Conservation (phyloP, 2,329 filamentous ascomycete genomes). For the Verticillium albo-atrum region DNA sequence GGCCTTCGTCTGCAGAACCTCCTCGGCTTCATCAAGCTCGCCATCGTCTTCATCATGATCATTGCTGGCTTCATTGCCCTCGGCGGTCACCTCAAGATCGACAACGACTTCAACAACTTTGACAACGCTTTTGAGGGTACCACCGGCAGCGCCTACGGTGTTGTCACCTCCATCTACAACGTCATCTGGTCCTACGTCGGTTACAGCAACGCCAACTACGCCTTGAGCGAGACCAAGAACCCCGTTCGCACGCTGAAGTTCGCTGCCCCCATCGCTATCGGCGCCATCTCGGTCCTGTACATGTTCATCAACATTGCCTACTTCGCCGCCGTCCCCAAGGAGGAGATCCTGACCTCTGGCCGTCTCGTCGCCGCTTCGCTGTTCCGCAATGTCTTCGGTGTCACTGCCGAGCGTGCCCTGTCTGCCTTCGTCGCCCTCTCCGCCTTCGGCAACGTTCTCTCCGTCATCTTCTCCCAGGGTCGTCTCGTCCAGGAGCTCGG, state of each 20-base stretch:
- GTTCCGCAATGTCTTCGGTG: constrained; percentile 53
- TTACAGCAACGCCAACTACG: constrained; percentile 66
- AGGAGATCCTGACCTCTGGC: constrained; percentile 46
- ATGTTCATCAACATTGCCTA: constrained; percentile 65
- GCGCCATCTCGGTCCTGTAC: constrained; percentile 55
- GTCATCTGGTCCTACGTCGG: constrained; percentile 69
- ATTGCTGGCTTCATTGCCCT: constrained; percentile 58
- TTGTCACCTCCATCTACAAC: constrained; percentile 68
- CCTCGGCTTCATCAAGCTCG: constrained; percentile 62
- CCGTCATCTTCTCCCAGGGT: constrained; percentile 65
- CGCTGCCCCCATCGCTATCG: constrained; percentile 58
- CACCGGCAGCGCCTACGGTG: constrained; percentile 59
- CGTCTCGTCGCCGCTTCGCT: constrained; percentile 49
- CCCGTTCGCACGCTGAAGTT: constrained; percentile 61
- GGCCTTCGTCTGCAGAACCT: constrained; percentile 64
- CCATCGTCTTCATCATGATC: constrained; percentile 62
- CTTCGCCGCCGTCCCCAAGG: constrained; percentile 53
- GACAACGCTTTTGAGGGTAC: constrained; percentile 60
- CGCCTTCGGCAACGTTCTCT: constrained; percentile 63
- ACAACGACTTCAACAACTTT: constrained; percentile 58
- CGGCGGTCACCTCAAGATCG: constrained; percentile 54
- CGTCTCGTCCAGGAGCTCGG: constrained; percentile 63
- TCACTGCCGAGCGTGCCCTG: constrained; percentile 50
- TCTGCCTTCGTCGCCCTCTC: constrained; percentile 65
- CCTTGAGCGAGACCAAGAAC: constrained; percentile 60